These are phyloP conservation scores for Arthromyces matolae DNA, from an alignment of 768 basidiomycete species.

Conservation along the genomic window DNA sequence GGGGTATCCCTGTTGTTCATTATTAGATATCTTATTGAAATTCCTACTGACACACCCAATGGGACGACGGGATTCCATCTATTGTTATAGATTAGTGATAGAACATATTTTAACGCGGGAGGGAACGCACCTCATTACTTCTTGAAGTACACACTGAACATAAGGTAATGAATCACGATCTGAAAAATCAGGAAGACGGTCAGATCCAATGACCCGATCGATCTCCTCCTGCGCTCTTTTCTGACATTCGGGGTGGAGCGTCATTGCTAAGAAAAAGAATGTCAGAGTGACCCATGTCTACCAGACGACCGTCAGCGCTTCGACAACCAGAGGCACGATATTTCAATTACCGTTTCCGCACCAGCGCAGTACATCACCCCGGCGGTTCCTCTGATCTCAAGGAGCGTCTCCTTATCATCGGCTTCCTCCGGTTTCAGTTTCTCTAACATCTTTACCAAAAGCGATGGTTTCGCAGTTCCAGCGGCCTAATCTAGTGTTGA, in stretches of 20 bases:
- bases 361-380: constrained; percentile 27
- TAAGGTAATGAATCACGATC: constrained; percentile 5
- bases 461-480: constrained; percentile 22
- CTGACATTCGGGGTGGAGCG: constrained; percentile 5
- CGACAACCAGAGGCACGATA: not conserved
- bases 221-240: constrained; percentile 4
- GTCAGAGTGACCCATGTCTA: constrained; percentile 30
- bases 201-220: not conserved
- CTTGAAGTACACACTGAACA: not conserved
- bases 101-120: constrained; percentile 14
- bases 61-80: constrained; percentile 1
- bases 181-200: not conserved
- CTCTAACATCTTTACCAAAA: constrained; percentile 19
- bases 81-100: not conserved
- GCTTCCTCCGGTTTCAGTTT: constrained; percentile 5
- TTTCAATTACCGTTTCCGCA: constrained; percentile 33
- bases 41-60: constrained; percentile 4
- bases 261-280: constrained; percentile 20
- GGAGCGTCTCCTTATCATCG: not conserved
- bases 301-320: not conserved
- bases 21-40: not conserved
- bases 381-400: constrained; percentile 20
- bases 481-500: constrained; percentile 10
- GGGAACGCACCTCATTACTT: not conserved
- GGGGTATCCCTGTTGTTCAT: constrained; percentile 5